These are phyloP conservation scores for Babesia divergens DNA, from an alignment of 169 alveolate species.

Conservation along the genomic window DNA sequence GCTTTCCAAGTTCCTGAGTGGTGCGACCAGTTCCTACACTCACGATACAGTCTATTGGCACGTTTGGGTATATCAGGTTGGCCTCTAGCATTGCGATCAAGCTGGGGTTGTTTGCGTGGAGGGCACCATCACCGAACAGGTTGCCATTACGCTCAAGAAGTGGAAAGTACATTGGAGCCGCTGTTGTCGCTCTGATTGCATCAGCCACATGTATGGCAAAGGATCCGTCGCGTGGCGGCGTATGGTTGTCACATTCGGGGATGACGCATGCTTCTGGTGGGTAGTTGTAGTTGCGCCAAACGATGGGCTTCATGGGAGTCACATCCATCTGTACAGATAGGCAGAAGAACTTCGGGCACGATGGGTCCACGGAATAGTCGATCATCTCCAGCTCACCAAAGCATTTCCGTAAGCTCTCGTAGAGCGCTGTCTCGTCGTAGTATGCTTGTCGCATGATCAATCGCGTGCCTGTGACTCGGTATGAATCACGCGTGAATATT, in stretches of 20 bases:
- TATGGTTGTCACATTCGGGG: neutral
- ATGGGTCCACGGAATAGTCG: conserved; percentile 79
- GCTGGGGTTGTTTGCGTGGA: conserved; percentile 83
- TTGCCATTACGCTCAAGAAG: conserved; percentile 71
- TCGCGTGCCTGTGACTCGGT: conserved; percentile 71
- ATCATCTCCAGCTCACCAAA: conserved; percentile 74
- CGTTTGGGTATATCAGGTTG: conserved; percentile 70
- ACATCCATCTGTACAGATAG: conserved; percentile 73
- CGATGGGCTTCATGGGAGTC: conserved; percentile 73
- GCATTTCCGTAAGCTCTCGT: conserved; percentile 54
- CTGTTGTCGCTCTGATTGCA: conserved; percentile 83
- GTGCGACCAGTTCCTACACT: conserved; percentile 81
- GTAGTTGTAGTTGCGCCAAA: conserved; percentile 76
- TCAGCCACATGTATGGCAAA: conserved; percentile 37
- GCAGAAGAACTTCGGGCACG: conserved; percentile 78
- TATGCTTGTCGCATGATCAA: conserved; percentile 75
- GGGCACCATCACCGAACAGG: conserved; percentile 81
- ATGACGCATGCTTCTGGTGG: conserved; percentile 28
- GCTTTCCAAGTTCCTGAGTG: neutral
- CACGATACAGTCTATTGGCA: conserved; percentile 75
- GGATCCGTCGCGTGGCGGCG: conserved; percentile 19
- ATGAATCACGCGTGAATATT: conserved; percentile 74
- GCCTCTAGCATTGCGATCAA: conserved; percentile 81
- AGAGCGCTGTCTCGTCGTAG: conserved; percentile 74
- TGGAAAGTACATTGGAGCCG: conserved; percentile 84